These are phyloP conservation scores for Ilex aquifolium DNA, from an alignment of 257 asterid genomes.

Conservation along the genomic window DNA sequence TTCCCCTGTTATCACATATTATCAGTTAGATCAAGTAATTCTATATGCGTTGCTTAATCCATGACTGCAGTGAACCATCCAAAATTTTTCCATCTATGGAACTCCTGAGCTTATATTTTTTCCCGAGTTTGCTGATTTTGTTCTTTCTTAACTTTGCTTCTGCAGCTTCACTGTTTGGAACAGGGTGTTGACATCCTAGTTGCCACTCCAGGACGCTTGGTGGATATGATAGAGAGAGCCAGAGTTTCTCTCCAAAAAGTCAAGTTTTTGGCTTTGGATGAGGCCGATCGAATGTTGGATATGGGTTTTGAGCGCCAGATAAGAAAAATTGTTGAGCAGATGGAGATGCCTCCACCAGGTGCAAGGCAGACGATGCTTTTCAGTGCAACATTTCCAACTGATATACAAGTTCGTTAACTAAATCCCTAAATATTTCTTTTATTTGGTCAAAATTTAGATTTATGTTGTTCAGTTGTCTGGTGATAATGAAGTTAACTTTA, in stretches of 20 bases:
- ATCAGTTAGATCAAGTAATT: no score
- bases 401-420: conserved; percentile 67
- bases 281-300: conserved; percentile 97
- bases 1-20: no score
- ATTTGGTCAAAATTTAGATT: no score
- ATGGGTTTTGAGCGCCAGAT: conserved; percentile 99
- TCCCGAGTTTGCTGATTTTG: no score
- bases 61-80: no score
- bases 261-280: conserved; percentile 81
- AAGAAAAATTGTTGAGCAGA: conserved; percentile 91
- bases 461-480: no score
- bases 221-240: conserved; percentile 93
- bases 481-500: no score
- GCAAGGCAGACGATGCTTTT: conserved; percentile 85
- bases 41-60: no score
- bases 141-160: no score
- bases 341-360: conserved; percentile 98
- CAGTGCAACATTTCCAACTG: conserved; percentile 95
- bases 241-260: conserved; percentile 86
- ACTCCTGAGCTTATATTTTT: no score
- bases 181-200: conserved; percentile 93
- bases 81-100: no score
- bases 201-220: conserved; percentile 94
- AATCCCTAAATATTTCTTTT: no score
- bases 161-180: conserved; percentile 86